Evolutionary conservation across 441 rosid genomes (phyloP).

Genomic region (Erodium texanum): DNA sequence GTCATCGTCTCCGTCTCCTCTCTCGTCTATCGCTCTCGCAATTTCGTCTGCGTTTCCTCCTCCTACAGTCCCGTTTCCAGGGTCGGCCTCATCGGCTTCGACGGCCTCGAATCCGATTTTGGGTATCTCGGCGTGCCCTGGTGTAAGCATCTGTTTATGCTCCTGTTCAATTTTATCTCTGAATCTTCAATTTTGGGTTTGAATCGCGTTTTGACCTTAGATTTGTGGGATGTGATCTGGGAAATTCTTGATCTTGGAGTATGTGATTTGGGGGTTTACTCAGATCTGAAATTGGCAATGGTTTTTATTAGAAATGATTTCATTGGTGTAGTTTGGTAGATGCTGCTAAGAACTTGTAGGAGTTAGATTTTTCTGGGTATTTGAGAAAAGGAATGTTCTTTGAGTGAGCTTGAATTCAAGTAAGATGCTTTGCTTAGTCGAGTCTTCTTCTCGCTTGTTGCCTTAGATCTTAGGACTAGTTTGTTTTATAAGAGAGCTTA

Average conservation of each 20-base stretch:
- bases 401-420: neutral
- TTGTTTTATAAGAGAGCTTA: neutral
- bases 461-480: too few species aligned
- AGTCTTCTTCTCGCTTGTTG: neutral
- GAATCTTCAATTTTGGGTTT: neutral
- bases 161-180: neutral
- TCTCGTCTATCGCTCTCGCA: conserved; percentile 43
- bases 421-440: neutral
- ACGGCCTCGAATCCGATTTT: conserved; percentile 78
- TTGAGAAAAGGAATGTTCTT: neutral
- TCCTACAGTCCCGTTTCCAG: conserved; percentile 60
- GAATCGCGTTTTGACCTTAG: too few species aligned
- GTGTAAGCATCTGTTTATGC: conserved; percentile 47
- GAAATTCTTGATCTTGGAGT: too few species aligned
- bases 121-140: conserved; percentile 95
- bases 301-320: neutral
- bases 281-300: neutral
- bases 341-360: too few species aligned
- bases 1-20: conserved; percentile 29
- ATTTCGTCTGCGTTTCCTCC: conserved; percentile 70
- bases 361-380: too few species aligned
- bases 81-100: conserved; percentile 59
- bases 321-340: too few species aligned
- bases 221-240: too few species aligned
- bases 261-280: conserved; percentile 7